Evolutionary conservation across 169 alveolate species (phyloP).

Genomic region (Cryptosporidium sp.): DNA sequence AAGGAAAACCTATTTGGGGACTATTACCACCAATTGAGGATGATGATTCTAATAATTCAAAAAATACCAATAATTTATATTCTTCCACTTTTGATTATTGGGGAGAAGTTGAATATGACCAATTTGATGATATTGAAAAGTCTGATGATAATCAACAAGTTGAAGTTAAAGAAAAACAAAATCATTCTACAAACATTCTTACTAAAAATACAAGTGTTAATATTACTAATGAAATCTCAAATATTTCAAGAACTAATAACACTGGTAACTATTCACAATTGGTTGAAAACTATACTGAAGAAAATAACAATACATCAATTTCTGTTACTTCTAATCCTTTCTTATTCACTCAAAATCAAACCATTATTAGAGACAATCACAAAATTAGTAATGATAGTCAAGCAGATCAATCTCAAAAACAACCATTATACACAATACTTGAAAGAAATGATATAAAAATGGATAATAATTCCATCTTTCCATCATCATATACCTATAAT

Average conservation of each 20-base stretch:
- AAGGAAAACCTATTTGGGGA: slow-evolving; percentile 70
- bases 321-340: slow-evolving; percentile 8
- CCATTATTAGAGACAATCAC: neutral
- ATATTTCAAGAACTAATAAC: neutral
- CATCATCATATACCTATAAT: slow-evolving; percentile 32
- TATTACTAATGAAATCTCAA: neutral
- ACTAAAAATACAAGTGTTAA: neutral
- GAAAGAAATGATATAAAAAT: slow-evolving; percentile 13
- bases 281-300: neutral
- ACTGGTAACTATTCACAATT: neutral
- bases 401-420: neutral
- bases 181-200: neutral
- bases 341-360: slow-evolving; percentile 2
- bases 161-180: neutral
- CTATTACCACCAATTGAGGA: slow-evolving; percentile 56
- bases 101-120: slow-evolving; percentile 44
- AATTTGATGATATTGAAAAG: neutral
- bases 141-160: neutral
- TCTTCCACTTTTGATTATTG: slow-evolving; percentile 12
- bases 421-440: slow-evolving; percentile 10
- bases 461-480: slow-evolving; percentile 32
- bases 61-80: neutral
- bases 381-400: too few species aligned
- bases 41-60: neutral
- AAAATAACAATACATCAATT: neutral